A percentile compares a stretch with the other conserved stretches of the same genome.
Conservation (phyloP, 1,284 basidiomycete genomes). For the Melampsora americana region DNA sequence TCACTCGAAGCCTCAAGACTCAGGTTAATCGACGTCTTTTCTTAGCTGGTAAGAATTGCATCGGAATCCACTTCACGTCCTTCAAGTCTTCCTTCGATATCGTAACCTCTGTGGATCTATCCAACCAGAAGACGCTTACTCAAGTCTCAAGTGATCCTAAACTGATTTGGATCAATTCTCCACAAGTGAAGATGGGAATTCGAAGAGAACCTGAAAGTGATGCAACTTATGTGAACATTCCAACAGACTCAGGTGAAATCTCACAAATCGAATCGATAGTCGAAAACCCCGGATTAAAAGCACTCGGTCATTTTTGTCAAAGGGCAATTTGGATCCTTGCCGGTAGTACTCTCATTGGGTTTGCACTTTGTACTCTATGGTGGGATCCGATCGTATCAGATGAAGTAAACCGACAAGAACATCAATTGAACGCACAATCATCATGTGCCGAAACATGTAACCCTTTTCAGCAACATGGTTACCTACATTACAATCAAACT, state of each 20-base stretch:
- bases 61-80: too few relatives aligned
- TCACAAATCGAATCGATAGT: neutral
- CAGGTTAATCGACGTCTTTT: too few relatives aligned
- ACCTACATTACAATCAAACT: constrained; percentile 11
- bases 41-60: too few relatives aligned
- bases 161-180: neutral
- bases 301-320: constrained; percentile 6
- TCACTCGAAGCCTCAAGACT: too few relatives aligned
- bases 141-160: neutral
- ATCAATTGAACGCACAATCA: neutral
- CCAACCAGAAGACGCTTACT: neutral
- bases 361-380: constrained; percentile 36
- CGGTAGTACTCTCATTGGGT: constrained; percentile 29
- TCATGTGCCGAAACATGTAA: neutral
- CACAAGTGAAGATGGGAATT: neutral
- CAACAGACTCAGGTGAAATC: constrained; percentile 3
- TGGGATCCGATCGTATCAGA: constrained; percentile 34
- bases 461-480: constrained; percentile 12
- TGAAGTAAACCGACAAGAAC: neutral
- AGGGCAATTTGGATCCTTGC: constrained; percentile 20
- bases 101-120: too few relatives aligned
- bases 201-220: neutral
- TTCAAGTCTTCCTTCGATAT: too few relatives aligned
- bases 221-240: constrained; percentile 16
- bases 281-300: neutral